Evolutionary conservation across 768 basidiomycete genomes (phyloP).

Genomic region (Naematelia encephala): DNA sequence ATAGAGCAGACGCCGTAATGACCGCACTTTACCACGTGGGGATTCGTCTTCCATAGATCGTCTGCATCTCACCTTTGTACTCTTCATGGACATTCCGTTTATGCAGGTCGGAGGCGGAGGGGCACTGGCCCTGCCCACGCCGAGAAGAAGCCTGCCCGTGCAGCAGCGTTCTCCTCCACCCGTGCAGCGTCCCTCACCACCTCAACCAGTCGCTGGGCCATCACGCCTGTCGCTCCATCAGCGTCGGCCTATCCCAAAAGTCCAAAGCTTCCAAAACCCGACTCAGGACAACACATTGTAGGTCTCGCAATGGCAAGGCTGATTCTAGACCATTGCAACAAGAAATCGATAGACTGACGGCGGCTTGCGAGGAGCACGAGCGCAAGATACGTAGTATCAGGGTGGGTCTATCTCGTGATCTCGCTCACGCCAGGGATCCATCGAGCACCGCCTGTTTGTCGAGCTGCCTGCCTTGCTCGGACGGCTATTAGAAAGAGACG

Average conservation of each 20-base stretch:
- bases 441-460: constrained; percentile 33
- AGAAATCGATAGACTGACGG: constrained; percentile 33
- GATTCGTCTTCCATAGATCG: not conserved
- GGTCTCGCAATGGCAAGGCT: constrained; percentile 1
- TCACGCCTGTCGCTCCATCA: not conserved
- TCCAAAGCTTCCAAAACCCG: not conserved
- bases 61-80: not conserved
- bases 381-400: constrained; percentile 26
- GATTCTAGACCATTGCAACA: constrained; percentile 28
- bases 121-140: not conserved
- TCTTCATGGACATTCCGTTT: not conserved
- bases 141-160: not conserved
- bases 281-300: not conserved
- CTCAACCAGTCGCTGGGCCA: not conserved
- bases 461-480: constrained; percentile 22
- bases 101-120: not conserved
- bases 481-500: constrained; percentile 23
- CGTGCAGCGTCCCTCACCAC: not conserved
- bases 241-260: not conserved
- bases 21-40: not conserved
- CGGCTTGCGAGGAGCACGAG: constrained; percentile 38
- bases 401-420: constrained; percentile 15
- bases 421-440: constrained; percentile 22
- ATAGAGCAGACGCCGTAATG: not conserved
- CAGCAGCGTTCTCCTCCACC: constrained; percentile 1